A percentile compares a stretch with the other conserved stretches of the same genome.
Conservation (phyloP, 23 red algal genomes). For the Gracilariopsis chorda region DNA sequence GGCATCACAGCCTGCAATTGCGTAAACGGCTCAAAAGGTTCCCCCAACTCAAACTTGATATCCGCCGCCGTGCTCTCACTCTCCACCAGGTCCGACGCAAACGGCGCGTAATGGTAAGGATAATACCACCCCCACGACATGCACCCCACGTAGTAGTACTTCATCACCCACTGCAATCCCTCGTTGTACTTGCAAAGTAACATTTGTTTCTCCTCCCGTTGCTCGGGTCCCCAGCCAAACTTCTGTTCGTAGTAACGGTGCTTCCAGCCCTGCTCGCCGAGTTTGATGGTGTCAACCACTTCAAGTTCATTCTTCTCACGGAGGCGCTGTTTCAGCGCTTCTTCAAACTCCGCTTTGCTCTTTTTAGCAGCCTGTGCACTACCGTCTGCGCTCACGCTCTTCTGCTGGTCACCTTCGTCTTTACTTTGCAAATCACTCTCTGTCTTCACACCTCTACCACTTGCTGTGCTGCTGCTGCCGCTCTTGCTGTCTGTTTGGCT, state of each 20-base stretch:
- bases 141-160: conserved; percentile 95
- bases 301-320: conserved; percentile 49
- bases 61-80: conserved; percentile 14
- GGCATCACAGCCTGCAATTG: conserved; percentile 97
- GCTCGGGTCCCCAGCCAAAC: conserved; percentile 47
- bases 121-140: conserved; percentile 96
- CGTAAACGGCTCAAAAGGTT: conserved; percentile 83
- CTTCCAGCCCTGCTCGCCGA: conserved; percentile 83
- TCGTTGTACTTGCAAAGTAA: conserved; percentile 80
- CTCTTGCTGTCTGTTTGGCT: background rate
- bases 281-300: conserved; percentile 61
- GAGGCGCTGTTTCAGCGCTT: conserved; percentile 49
- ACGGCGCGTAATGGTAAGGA: conserved; percentile 94
- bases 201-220: background rate
- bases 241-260: conserved; percentile 86
- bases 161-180: conserved; percentile 91
- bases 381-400: background rate
- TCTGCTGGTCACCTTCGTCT: background rate
- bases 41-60: conserved; percentile 76
- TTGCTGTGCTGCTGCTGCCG: background rate
- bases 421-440: background rate
- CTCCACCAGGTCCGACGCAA: conserved; percentile 85
- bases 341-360: conserved; percentile 50
- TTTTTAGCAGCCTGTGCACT: background rate
- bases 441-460: background rate